phyloP scores from a whole-genome alignment of 495 filamentous ascomycete species.

The Penicillium coffeae region DNA sequence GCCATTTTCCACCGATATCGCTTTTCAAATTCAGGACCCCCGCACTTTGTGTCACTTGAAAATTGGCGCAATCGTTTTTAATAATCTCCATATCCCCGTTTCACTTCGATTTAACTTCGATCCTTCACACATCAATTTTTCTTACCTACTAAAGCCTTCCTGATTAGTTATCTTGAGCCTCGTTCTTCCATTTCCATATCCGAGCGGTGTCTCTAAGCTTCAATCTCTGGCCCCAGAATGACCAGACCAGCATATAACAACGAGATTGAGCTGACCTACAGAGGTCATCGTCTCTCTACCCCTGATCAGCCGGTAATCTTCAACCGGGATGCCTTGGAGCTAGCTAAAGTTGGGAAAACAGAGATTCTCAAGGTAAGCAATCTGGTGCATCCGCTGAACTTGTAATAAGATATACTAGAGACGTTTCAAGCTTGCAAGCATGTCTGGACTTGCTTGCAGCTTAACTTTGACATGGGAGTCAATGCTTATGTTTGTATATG shows the following conservation, averaged over 20 bases:
- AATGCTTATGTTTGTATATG: neutral
- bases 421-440: neutral
- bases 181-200: too few species aligned
- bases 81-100: too few species aligned
- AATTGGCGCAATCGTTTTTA: too few species aligned
- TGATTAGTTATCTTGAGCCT: too few species aligned
- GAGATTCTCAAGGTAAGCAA: neutral
- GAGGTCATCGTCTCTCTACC: neutral
- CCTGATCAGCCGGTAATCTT: neutral
- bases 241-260: neutral
- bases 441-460: neutral
- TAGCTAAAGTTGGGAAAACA: neutral
- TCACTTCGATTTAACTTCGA: too few species aligned
- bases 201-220: too few species aligned
- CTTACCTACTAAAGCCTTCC: too few species aligned
- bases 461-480: neutral
- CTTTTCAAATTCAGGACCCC: too few species aligned
- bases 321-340: neutral
- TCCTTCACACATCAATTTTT: too few species aligned
- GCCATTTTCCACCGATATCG: too few species aligned
- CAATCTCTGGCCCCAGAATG: too few species aligned
- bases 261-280: neutral
- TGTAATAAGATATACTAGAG: neutral
- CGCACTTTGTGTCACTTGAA: too few species aligned
- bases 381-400: neutral